Evolutionary conservation across 805 yeast species (phyloP).

Genomic region (Candida ipomoeae): DNA sequence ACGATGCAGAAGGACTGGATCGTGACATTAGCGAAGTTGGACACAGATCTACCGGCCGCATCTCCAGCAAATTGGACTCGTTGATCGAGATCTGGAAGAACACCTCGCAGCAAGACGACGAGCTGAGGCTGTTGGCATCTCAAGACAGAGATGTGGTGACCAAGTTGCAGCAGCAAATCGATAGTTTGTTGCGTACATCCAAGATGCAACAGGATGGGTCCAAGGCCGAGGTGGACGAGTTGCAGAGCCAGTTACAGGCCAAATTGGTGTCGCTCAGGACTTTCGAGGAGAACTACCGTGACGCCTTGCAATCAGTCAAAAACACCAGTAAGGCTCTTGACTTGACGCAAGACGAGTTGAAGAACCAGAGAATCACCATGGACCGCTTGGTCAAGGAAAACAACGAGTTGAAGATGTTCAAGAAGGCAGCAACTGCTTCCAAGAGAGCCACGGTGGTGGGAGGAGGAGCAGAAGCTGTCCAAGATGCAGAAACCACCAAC

Average conservation of each 20-base stretch:
- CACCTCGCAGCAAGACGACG: slow-evolving; percentile 11
- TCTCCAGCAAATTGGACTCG: slow-evolving; percentile 33
- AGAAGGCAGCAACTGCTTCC: slow-evolving; percentile 38
- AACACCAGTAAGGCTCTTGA: slow-evolving; percentile 74
- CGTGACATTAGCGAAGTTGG: slow-evolving; percentile 11
- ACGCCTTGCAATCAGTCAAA: slow-evolving; percentile 66
- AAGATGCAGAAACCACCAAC: slow-evolving; percentile 8
- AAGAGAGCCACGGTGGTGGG: slow-evolving; percentile 10
- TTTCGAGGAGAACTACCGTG: slow-evolving; percentile 63
- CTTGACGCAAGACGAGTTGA: slow-evolving; percentile 67
- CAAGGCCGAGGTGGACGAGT: slow-evolving; percentile 27
- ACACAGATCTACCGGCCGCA: slow-evolving; percentile 25
- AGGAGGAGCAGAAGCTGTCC: slow-evolving; percentile 17
- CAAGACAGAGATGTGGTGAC: slow-evolving; percentile 26
- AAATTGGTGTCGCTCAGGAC: slow-evolving; percentile 28
- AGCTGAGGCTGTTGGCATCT: slow-evolving; percentile 6
- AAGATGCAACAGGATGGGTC: slow-evolving; percentile 39
- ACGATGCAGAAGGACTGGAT: slow-evolving; percentile 27
- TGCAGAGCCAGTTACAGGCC: slow-evolving; percentile 29
- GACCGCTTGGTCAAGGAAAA: slow-evolving; percentile 59
- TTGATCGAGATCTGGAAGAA: slow-evolving; percentile 34
- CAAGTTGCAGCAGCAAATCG: slow-evolving; percentile 52
- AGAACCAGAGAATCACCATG: slow-evolving; percentile 52
- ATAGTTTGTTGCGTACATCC: slow-evolving; percentile 48
- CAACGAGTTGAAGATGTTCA: slow-evolving; percentile 59